phyloP scores from a whole-genome alignment of 208 protist genomes.

The Leishmania guyanensis region DNA sequence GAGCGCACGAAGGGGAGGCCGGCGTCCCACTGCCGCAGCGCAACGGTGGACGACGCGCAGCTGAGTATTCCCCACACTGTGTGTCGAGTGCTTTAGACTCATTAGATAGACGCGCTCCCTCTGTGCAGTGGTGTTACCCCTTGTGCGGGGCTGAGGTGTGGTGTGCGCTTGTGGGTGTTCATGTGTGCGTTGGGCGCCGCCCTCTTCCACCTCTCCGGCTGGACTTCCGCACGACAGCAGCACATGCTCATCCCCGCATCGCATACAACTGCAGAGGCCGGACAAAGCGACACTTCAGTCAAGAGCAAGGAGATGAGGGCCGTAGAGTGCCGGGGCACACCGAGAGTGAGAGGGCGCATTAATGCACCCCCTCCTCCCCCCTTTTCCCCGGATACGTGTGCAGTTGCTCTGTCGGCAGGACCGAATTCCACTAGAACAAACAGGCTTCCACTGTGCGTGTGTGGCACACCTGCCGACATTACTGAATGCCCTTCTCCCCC shows the following conservation, averaged over 20 bases:
- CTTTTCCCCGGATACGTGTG: too few species aligned
- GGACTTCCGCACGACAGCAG: neutral
- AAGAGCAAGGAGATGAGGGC: neutral
- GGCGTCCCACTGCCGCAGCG: neutral
- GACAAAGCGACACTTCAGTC: neutral
- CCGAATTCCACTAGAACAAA: neutral
- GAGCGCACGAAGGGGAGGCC: neutral
- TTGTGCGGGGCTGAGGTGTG: neutral
- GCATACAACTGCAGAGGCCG: neutral
- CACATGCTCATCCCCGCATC: neutral
- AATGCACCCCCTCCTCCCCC: neutral
- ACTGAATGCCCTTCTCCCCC: neutral
- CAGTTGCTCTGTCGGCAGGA: neutral
- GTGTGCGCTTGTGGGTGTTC: neutral
- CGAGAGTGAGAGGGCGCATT: neutral
- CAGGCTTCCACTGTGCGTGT: neutral
- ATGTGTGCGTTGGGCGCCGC: neutral
- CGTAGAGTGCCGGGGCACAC: too few species aligned
- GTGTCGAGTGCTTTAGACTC: neutral
- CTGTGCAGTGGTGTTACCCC: neutral
- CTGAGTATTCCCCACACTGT: neutral
- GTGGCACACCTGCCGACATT: neutral
- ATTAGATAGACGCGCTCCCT: neutral
- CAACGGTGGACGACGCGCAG: neutral
- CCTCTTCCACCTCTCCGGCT: neutral